phyloP scores from a whole-genome alignment of 2,329 filamentous ascomycete genomes.

The Aureobasidium subglaciale region DNA sequence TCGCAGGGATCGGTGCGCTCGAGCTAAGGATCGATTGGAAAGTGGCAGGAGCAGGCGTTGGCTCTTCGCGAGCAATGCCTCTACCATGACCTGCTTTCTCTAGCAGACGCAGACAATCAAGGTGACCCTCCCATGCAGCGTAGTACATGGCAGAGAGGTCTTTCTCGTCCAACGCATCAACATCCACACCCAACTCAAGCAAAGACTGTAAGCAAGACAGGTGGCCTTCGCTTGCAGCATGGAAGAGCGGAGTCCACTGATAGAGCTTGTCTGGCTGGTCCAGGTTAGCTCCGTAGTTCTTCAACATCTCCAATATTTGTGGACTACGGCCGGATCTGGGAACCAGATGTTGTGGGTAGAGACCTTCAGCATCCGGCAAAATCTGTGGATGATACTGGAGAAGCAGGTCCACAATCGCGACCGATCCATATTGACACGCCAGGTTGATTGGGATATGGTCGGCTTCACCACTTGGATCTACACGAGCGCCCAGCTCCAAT shows the following conservation, averaged over 20 bases:
- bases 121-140: constrained; percentile 92
- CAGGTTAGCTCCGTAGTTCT: constrained; percentile 79
- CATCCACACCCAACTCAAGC: constrained; percentile 69
- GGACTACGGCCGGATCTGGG: constrained; percentile 80
- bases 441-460: constrained; percentile 93
- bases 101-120: constrained; percentile 88
- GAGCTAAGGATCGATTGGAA: constrained; percentile 18
- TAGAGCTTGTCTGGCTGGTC: constrained; percentile 94
- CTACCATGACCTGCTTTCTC: constrained; percentile 44
- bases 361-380: constrained; percentile 87
- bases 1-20: constrained; percentile 46
- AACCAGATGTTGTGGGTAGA: constrained; percentile 95
- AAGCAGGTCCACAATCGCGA: constrained; percentile 76
- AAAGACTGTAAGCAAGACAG: constrained; percentile 78
- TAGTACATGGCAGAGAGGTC: constrained; percentile 94
- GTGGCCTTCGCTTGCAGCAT: constrained; percentile 93
- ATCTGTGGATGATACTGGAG: constrained; percentile 73
- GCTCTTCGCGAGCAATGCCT: constrained; percentile 29
- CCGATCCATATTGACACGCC: constrained; percentile 86
- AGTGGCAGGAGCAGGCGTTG: constrained; percentile 30
- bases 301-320: constrained; percentile 69
- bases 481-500: constrained; percentile 68
- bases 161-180: constrained; percentile 83
- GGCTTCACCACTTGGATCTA: constrained; percentile 76
- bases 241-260: constrained; percentile 93